Evolutionary conservation across 352 stramenopile species (phyloP), one percentile per base, ranked within the genome.

Genomic region (Pythium myriotylum): DNA sequence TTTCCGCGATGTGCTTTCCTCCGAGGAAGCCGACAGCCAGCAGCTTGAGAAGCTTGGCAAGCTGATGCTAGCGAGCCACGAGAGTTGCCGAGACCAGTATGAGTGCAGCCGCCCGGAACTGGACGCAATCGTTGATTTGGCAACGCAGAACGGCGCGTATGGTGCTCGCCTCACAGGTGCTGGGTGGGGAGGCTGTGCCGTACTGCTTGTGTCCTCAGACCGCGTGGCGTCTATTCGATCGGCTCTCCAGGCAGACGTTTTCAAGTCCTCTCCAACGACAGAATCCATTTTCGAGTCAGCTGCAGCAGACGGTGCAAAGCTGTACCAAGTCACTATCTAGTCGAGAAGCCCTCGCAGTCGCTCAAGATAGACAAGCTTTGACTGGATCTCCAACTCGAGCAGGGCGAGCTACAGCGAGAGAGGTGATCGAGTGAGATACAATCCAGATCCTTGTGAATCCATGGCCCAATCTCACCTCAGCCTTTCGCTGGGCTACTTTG

Each of bases 151-250:
- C 37, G 83, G 84, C 17, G 86, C 88, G 19, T 59, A 91, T 8
- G 86, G 88, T 9, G 81, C 81, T 10, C 74, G 86, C 17, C 60
- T 96, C 22, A 95, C 84, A 12, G 88, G 88, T 35, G 88, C 88
- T 60, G 88, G 88, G 1, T 95, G 88, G 88, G 88, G 88, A 59
- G 88, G 88, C 29, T 96, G 84, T 62, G 75, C 81, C 1, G 81
- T 96, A 9, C 65, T 77, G 16, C 53, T 94, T 14, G 69, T 92
- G 3, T 12, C 65, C 1, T 3, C 26, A 0, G 24, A 48, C 19
- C 24, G 33, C 8, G 52, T 72, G 3, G 39, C 20, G 17, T 27
- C 39, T 4, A n/a, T 50, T 41, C 53, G 26, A 42, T 16, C 5
- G 33, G 52, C 37, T 16, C 20, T 72, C 10, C 8, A 43, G 22